Conservation (phyloP, 1,284 basidiomycete species). For the Cutaneotrichosporon dermatis region DNA sequence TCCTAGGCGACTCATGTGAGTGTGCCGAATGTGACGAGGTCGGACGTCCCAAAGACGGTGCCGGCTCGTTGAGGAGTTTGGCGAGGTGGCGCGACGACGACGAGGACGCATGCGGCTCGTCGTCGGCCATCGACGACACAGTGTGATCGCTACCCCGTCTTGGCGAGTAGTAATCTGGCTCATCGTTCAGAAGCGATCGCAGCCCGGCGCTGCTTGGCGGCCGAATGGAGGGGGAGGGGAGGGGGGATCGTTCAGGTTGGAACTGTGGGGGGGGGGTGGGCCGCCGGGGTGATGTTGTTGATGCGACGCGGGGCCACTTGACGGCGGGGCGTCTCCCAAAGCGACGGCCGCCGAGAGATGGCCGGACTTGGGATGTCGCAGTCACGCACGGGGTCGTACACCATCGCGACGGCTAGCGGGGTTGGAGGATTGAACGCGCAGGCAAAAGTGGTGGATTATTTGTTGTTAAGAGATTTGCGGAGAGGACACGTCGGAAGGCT, state of each 20-base stretch:
- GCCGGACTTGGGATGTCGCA: constrained; percentile 42
- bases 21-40: constrained; percentile 7
- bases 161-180: constrained; percentile 1
- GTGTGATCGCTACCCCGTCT: constrained; percentile 15
- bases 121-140: constrained; percentile 7
- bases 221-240: constrained; percentile 11
- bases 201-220: constrained; percentile 10
- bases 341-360: constrained; percentile 13
- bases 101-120: constrained; percentile 7
- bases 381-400: constrained; percentile 46
- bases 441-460: no score
- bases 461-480: no score
- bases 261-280: constrained; percentile 10
- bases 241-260: constrained; percentile 1
- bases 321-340: constrained; percentile 15
- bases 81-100: constrained; percentile 17
- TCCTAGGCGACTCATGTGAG: constrained; percentile 5
- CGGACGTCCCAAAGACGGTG: constrained; percentile 12
- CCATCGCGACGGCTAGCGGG: constrained; percentile 23
- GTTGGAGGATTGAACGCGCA: no score
- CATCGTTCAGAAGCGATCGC: constrained; percentile 15
- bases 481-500: no score
- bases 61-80: constrained; percentile 30
- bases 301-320: neutral
- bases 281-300: neutral